Evolutionary conservation across 345 rosid species (phyloP).

Genomic region (Rhodamnia argentea): DNA sequence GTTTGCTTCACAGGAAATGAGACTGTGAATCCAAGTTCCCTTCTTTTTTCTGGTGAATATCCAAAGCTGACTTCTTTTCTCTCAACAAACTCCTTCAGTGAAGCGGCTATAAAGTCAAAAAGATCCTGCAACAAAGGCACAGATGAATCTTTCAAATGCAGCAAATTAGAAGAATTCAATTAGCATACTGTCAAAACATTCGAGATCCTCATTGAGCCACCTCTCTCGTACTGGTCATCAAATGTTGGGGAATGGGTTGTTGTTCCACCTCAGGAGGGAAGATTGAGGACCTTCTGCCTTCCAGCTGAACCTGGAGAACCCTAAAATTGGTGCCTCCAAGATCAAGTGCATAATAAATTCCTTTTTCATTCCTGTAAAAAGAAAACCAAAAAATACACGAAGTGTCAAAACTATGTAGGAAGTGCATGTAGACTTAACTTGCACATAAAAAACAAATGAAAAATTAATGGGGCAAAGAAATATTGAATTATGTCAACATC

Average conservation of each 20-base stretch:
- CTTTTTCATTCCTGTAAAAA: constrained; percentile 70
- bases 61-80: constrained; percentile 41
- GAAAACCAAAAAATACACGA: neutral
- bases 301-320: constrained; percentile 70
- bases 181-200: neutral
- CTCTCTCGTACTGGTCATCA: constrained; percentile 71
- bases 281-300: constrained; percentile 56
- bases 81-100: constrained; percentile 62
- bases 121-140: constrained; percentile 49
- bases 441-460: neutral
- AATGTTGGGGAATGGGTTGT: constrained; percentile 54
- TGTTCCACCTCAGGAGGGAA: constrained; percentile 50
- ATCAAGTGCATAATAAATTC: constrained; percentile 82
- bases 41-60: constrained; percentile 17
- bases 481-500: neutral
- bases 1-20: constrained; percentile 84
- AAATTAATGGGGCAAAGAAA: neutral
- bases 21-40: constrained; percentile 81
- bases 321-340: constrained; percentile 85
- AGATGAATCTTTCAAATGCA: neutral
- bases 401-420: neutral
- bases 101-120: constrained; percentile 64
- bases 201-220: constrained; percentile 16
- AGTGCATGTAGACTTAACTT: neutral
- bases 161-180: neutral